A percentile compares a stretch with the other conserved stretches of the same genome.
Conservation (phyloP, 1,284 basidiomycete genomes). For the Malassezia vespertilionis region DNA sequence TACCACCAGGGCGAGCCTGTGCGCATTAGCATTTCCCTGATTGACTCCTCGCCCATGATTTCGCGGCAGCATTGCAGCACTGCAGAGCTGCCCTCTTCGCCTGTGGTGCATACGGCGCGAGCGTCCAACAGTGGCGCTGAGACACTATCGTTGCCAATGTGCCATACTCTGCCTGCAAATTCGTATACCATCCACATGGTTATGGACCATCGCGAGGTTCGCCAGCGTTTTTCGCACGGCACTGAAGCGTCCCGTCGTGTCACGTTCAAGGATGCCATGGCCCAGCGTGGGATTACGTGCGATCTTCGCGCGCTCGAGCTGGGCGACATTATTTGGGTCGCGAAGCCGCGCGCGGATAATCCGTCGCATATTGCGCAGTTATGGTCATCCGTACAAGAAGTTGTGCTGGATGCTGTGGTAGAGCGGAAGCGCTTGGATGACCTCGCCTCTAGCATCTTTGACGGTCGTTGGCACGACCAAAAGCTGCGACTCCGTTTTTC, state of each 20-base stretch:
- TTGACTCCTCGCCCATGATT: conserved; percentile 15
- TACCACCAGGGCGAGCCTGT: neutral
- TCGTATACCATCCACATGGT: conserved; percentile 53
- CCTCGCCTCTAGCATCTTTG: conserved; percentile 51
- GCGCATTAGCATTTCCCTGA: conserved; percentile 10
- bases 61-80: too few species aligned
- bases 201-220: conserved; percentile 53
- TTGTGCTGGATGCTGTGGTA: conserved; percentile 54
- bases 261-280: conserved; percentile 24
- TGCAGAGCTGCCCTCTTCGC: too few species aligned
- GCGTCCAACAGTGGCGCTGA: too few species aligned
- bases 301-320: conserved; percentile 52
- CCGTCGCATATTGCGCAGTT: conserved; percentile 19
- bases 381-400: conserved; percentile 40
- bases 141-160: too few species aligned
- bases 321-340: conserved; percentile 56
- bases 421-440: conserved; percentile 56
- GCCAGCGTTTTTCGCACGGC: conserved; percentile 18
- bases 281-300: conserved; percentile 48
- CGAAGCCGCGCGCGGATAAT: conserved; percentile 45
- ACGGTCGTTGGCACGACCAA: conserved; percentile 54
- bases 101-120: too few species aligned
- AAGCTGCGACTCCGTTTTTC: conserved; percentile 52
- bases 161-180: conserved; percentile 47
- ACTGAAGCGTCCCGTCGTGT: conserved; percentile 2